Evolutionary conservation across 257 asterid species (phyloP).

Genomic region (Nicotiana sylvestris): DNA sequence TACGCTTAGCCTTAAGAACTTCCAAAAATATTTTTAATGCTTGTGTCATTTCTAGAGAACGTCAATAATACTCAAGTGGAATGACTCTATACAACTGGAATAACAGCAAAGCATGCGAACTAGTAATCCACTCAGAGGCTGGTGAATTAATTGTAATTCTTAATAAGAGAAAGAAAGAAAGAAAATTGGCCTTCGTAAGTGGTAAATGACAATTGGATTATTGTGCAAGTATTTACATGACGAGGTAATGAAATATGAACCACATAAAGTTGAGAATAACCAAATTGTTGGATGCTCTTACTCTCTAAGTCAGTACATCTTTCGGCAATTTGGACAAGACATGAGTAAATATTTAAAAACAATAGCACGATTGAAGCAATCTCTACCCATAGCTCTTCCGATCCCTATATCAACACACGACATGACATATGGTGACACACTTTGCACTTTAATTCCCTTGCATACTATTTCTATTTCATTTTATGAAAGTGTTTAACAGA

Average conservation of each 20-base stretch:
- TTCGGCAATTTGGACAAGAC: conserved; percentile 3
- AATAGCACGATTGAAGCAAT: background rate
- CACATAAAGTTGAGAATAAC: background rate
- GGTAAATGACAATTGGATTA: background rate
- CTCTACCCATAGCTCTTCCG: background rate
- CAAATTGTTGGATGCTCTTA: background rate
- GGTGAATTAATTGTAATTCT: too few relatives aligned
- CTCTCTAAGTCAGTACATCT: background rate
- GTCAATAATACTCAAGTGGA: too few relatives aligned
- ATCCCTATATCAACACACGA: background rate
- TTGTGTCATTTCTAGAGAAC: too few relatives aligned
- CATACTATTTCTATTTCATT: background rate
- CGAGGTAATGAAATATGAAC: background rate
- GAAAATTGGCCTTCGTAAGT: background rate
- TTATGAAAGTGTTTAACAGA: too few relatives aligned
- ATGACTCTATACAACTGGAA: too few relatives aligned
- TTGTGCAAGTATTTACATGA: background rate
- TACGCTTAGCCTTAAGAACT: too few relatives aligned
- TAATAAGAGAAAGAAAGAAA: too few relatives aligned
- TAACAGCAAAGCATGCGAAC: too few relatives aligned
- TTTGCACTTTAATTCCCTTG: background rate
- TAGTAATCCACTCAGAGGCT: too few relatives aligned
- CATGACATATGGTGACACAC: background rate
- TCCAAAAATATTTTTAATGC: too few relatives aligned
- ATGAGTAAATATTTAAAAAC: background rate